phyloP scores from a whole-genome alignment of 495 filamentous ascomycete genomes.

The Podospora bellae-mahoneyi region DNA sequence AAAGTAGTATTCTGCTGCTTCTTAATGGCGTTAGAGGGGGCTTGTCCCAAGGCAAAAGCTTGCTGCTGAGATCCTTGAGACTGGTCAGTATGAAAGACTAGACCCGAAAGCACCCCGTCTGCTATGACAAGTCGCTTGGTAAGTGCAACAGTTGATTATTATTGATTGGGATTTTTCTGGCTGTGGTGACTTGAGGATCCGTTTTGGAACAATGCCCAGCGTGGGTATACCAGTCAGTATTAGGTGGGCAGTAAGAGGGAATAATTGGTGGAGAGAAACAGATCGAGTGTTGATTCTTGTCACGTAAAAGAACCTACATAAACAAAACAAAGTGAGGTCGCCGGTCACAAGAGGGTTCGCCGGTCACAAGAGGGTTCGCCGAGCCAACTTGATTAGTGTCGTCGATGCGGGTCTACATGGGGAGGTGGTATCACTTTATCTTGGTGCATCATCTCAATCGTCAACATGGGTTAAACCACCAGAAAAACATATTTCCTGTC shows the following conservation, averaged over 20 bases:
- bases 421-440: background rate
- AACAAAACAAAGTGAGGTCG: background rate
- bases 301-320: background rate
- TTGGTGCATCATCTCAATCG: too few species aligned
- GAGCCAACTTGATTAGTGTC: background rate
- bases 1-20: background rate
- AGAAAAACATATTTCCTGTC: background rate
- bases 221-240: too few species aligned
- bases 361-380: background rate
- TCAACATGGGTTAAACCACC: too few species aligned
- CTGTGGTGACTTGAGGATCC: background rate
- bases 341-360: background rate
- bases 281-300: background rate
- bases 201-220: background rate
- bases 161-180: background rate
- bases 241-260: background rate
- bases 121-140: too few species aligned
- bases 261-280: background rate
- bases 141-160: background rate
- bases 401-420: background rate
- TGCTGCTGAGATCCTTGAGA: background rate
- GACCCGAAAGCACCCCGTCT: background rate
- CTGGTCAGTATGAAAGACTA: background rate
- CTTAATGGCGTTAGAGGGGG: too few species aligned
- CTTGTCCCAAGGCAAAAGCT: background rate